Base-by-base conservation (phyloP, 208 protist genomes). In the Leishmania gerbilli region DNA sequence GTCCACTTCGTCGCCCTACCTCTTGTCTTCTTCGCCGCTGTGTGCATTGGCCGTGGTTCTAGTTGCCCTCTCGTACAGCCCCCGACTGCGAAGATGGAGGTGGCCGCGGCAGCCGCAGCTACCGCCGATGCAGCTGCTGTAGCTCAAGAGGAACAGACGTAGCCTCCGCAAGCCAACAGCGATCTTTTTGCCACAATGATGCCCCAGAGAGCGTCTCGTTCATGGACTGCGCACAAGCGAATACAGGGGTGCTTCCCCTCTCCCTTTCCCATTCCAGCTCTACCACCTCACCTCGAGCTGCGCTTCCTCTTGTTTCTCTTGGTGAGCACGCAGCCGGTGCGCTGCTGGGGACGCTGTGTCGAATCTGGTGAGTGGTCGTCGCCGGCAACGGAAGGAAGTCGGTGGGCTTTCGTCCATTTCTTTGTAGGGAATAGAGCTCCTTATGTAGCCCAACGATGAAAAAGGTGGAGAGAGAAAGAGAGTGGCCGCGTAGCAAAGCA, bases 41-140 rank as follows among this genome's bases (percentile, higher is more conserved):
- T 89, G 71, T 88, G 85, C 67, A 5, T 91, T 4, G 92, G 89
- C 62, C 90, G 92, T 45, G 64, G 84, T 45, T 94, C 90, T 34
- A 84, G 76, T 17, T 21, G 31, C 45, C 74, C 88, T 27, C 84
- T 94, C 40, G 79, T 86, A n/a, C 34, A 76, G 58, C 90, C 92
- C n/a, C 88, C 88, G n/a, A 37, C 51, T 19, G 58, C 53, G 6
- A 71, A 74, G 79, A 47, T 65, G 45, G 71, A 76, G 67, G 79
- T 64, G 40, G 77, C 79, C 4, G 80, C 72, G 3, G 82, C 71
- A 55, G 82, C 56, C n/a, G 45, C 55, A 45, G 79, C 56, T n/a
- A 40, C 40, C 55, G 55, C 47, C 31, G 51, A 13, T n/a, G 58
- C 24, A 27, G 68, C 55, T 51, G 55, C 45, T 11, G 71, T n/a